Conservation (phyloP, 352 stramenopile genomes). For the Stramenopiles sp. region DNA sequence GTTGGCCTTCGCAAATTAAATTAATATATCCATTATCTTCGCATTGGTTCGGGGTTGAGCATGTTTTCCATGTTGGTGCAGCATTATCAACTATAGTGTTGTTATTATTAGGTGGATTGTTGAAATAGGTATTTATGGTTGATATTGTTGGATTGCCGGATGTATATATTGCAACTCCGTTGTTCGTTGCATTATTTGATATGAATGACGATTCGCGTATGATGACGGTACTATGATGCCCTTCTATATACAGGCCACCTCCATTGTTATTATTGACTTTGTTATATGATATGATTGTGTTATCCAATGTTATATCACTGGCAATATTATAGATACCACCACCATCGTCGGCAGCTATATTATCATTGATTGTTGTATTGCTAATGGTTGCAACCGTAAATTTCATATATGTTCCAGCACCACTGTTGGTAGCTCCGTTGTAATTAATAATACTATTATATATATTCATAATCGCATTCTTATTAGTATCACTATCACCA, state of each 20-base stretch:
- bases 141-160: not conserved
- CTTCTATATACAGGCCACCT: not conserved
- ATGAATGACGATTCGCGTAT: not conserved
- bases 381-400: not conserved
- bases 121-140: not conserved
- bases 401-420: not conserved
- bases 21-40: no score
- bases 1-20: no score
- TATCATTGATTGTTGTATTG: not conserved
- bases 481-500: not conserved
- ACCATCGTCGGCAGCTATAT: not conserved
- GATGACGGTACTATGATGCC: not conserved
- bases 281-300: not conserved
- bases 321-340: not conserved
- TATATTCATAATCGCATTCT: not conserved
- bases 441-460: not conserved
- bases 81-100: no score
- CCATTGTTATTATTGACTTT: not conserved
- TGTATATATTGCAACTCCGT: not conserved
- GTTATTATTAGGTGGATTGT: no score
- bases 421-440: not conserved
- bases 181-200: not conserved
- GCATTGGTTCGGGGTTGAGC: no score
- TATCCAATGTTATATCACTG: not conserved
- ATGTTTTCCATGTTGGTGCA: no score